Evolutionary conservation across 2,329 filamentous ascomycete genomes (phyloP), one percentile per base, ranked within the genome.

Genomic region (Fonsecaea pugnacius): DNA sequence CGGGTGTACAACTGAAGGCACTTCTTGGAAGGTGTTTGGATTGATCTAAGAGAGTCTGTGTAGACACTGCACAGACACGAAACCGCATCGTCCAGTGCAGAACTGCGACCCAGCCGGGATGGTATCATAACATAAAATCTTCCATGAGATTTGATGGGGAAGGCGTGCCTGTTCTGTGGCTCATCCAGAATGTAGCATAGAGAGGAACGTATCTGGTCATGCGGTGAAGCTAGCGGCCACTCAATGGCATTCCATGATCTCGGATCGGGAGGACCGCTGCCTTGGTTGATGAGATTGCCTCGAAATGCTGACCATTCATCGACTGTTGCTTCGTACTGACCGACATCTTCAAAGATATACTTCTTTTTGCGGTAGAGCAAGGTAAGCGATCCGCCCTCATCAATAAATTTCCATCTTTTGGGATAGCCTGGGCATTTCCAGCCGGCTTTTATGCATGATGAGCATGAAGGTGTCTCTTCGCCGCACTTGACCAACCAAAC

Each of bases 361-460:
- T 55, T 54, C 50, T 56, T 63, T 21, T 48, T 55, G n/a, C n/a
- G 48, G 38, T 63, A 63, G 3, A 33, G 33, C 27, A 46, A 52
- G 10, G 48, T 24, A 21, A 64, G 52, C 35, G 43, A 52, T n/a
- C 21, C 12, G 21, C 21, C 48, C 35, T 64, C 62, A 36, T 64
- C 40, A 24, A 64, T 46, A 27, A 64, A 64, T 14, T 60, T 64
- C 62, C 62, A 64, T 33, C 58, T 40, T 53, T n/a, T 36, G 35
- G 33, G 1, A 60, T 60, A 64, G 6, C 62, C 62, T 43, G 57
- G 62, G n/a, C 51, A 64, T 53, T 38, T 59, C 62, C 62, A 60
- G 14, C 57, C 62, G 4, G 62, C 38, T 46, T 36, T 60, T 9
- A 43, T 24, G 33, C 57, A 64, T 14, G 52, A 51, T 4, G 21